Base-by-base conservation (phyloP, 2,329 filamentous ascomycete genomes). In the Saccharata proteae region DNA sequence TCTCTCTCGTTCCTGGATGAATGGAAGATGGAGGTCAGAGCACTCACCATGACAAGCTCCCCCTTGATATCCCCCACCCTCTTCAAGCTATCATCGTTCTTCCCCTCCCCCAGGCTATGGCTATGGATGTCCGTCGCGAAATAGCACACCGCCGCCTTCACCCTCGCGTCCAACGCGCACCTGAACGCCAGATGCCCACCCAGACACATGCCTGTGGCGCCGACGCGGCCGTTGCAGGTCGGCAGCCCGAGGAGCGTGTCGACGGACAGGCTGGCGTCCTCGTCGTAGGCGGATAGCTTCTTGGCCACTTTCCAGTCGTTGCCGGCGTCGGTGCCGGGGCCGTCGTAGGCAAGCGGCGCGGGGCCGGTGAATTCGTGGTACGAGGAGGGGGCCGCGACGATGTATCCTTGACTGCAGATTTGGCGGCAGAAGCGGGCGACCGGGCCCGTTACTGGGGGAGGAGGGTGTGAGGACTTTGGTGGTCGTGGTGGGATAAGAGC, bases 301-400 rank as follows among this genome's bases (percentile, higher is more conserved):
- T 92, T 92, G 42, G 70, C 67, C 38, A 90, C 67, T 55, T 94
- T 94, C 70, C 74, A 92, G 38, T 74, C 69, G 53, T 94, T 96
- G 15, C 88, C 86, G 25, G 73, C 66, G 53, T 93, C 83, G 0
- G 88, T 96, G 31, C 90, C 86, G 2, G 80, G 79, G 1, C 68
- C 83, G 50, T 94, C 82, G 54, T 94, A 94, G 29, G 80, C 72
- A 23, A 94, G 65, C 8, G 86, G 65, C 47, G 88, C 82, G 0
- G 85, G 82, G 4, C 80, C 80, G 1, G 77, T 83, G 59, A 94
- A 94, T 57, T 94, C 86, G 53, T 94, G 86, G 58, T 93, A 94
- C 18, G 78, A 86, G 20, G 81, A 90, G 1, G 85, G 84, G 0
- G 85, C 85, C 7, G 81, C 86, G 42, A 88, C 85, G 43, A 94